A percentile compares a stretch with the other conserved stretches of the same genome.
Evolutionary conservation across 768 basidiomycete species (phyloP).

Genomic region (Nevesoporus exiguus): DNA sequence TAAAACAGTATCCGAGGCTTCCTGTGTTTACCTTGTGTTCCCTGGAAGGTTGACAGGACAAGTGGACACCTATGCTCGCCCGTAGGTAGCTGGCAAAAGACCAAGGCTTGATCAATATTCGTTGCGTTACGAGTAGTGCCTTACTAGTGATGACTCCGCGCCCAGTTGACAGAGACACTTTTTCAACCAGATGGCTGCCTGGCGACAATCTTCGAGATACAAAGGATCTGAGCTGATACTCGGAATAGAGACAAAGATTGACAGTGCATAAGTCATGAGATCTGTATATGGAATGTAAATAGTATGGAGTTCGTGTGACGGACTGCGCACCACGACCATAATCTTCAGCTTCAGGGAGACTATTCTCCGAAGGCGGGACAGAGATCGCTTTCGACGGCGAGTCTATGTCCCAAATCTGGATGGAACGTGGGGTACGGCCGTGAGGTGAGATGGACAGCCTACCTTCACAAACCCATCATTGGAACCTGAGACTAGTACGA

Average conservation of each 20-base stretch:
- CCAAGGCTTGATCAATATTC: background rate
- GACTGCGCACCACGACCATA: constrained; percentile 21
- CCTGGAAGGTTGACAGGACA: constrained; percentile 84
- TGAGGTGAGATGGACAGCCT: constrained; percentile 1
- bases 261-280: constrained; percentile 72
- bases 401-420: constrained; percentile 54
- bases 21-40: constrained; percentile 52
- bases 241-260: constrained; percentile 83
- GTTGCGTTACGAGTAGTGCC: constrained; percentile 13
- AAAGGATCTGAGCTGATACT: constrained; percentile 71
- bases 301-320: background rate
- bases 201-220: constrained; percentile 84
- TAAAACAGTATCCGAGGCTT: constrained; percentile 87
- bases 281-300: constrained; percentile 38
- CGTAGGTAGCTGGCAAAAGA: constrained; percentile 60
- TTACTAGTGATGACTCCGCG: constrained; percentile 71
- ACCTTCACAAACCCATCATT: constrained; percentile 87
- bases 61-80: constrained; percentile 79
- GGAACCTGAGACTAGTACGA: constrained; percentile 69
- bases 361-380: background rate
- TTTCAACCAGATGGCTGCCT: constrained; percentile 90
- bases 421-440: background rate
- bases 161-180: constrained; percentile 88
- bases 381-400: constrained; percentile 16
- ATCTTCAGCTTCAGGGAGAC: constrained; percentile 10